These are phyloP conservation scores for Discostella pseudostelligera DNA, from an alignment of 108 stramenopile genomes.

Conservation along the genomic window DNA sequence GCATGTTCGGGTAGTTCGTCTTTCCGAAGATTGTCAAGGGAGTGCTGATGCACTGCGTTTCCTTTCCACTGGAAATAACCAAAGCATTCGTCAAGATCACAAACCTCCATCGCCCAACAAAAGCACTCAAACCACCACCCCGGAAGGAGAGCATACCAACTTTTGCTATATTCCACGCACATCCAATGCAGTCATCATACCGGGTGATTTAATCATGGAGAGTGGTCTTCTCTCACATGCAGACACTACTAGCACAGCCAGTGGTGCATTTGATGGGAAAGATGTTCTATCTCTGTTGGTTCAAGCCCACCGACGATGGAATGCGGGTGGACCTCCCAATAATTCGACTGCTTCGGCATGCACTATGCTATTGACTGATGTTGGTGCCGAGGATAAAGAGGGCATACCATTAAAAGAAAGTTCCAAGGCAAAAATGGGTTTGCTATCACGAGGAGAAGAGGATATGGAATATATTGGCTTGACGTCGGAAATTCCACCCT, in stretches of 20 bases:
- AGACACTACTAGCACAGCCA: conserved; percentile 10
- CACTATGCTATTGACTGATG: conserved; percentile 69
- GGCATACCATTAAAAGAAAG: conserved; percentile 80
- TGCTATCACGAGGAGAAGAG: conserved; percentile 71
- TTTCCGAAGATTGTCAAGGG: conserved; percentile 59
- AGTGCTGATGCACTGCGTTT: conserved; percentile 72
- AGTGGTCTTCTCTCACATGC: conserved; percentile 12
- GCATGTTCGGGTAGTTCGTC: conserved; percentile 47
- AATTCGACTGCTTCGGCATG: conserved; percentile 34
- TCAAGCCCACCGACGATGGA: conserved; percentile 44
- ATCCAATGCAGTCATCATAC: conserved; percentile 62
- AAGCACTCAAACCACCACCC: neutral
- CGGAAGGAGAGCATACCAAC: neutral
- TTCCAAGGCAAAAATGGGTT: conserved; percentile 75
- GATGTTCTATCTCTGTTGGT: conserved; percentile 19
- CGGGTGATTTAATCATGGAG: conserved; percentile 71
- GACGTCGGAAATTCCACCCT: conserved; percentile 44
- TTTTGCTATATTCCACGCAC: conserved; percentile 21
- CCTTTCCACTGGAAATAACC: conserved; percentile 36
- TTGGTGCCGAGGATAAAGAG: conserved; percentile 78
- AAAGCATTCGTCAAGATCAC: conserved; percentile 26
- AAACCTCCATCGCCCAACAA: conserved; percentile 1
- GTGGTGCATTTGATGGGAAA: conserved; percentile 13
- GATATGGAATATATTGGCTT: conserved; percentile 84
- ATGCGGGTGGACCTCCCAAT: neutral